Conservation (phyloP, 805 yeast genomes). For the Sungouiozyma ichnusensis region DNA sequence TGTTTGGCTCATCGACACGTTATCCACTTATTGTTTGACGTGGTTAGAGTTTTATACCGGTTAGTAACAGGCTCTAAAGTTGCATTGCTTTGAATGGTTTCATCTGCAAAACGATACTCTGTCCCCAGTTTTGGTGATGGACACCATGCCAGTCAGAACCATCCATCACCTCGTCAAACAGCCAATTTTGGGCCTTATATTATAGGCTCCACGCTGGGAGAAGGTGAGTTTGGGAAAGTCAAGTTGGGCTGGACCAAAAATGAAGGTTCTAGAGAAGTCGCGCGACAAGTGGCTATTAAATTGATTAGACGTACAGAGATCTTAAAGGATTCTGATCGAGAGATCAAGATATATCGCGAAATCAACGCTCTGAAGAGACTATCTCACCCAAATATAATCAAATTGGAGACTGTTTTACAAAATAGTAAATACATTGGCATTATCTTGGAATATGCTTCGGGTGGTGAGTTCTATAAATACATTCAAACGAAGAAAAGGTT, state of each 20-base stretch:
- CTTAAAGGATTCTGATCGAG: slow-evolving; percentile 77
- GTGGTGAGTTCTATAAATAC: slow-evolving; percentile 93
- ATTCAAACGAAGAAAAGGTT: slow-evolving; percentile 77
- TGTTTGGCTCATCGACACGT: too few relatives aligned
- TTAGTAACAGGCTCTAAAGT: not conserved
- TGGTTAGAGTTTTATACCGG: not conserved
- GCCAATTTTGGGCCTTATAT: slow-evolving; percentile 83
- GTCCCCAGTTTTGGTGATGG: not conserved
- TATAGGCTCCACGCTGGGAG: slow-evolving; percentile 89
- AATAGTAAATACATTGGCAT: slow-evolving; percentile 93
- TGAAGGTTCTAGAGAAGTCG: slow-evolving; percentile 22
- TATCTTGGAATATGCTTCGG: slow-evolving; percentile 91
- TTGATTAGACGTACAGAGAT: slow-evolving; percentile 80
- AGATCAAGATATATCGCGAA: slow-evolving; percentile 83
- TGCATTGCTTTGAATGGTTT: not conserved
- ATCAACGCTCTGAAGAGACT: slow-evolving; percentile 79
- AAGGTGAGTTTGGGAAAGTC: slow-evolving; percentile 97
- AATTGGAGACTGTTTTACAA: slow-evolving; percentile 84
- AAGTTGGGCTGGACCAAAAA: slow-evolving; percentile 86
- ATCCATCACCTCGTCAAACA: slow-evolving; percentile 38
- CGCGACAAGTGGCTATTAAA: slow-evolving; percentile 87
- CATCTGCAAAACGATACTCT: not conserved
- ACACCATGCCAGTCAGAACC: slow-evolving; percentile 1
- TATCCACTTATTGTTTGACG: too few relatives aligned
- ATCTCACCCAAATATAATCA: slow-evolving; percentile 89